Evolutionary conservation across 1,284 basidiomycete species (phyloP).

Genomic region (Mycena sp.): DNA sequence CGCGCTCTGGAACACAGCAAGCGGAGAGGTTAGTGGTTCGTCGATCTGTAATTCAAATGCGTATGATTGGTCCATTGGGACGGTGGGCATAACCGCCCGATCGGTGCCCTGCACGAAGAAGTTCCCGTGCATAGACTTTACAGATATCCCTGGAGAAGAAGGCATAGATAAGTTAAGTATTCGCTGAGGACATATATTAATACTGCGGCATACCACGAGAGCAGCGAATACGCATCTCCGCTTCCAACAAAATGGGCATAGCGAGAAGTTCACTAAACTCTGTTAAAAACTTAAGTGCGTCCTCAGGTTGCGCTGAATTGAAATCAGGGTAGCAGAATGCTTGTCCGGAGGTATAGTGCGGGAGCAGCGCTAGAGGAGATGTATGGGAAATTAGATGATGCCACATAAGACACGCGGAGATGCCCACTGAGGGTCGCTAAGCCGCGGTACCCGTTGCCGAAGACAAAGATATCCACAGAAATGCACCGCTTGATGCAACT

Average conservation of each 20-base stretch:
- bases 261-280: conserved; percentile 95
- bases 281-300: conserved; percentile 96
- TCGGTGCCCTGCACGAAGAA: conserved; percentile 99
- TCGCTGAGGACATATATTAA: neutral
- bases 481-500: conserved; percentile 97
- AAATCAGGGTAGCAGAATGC: conserved; percentile 99
- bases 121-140: conserved; percentile 85
- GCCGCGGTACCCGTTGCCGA: conserved; percentile 89
- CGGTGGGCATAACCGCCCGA: conserved; percentile 93
- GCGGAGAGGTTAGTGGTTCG: conserved; percentile 90
- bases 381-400: conserved; percentile 17
- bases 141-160: conserved; percentile 13
- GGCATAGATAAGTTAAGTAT: neutral
- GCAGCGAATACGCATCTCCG: conserved; percentile 96
- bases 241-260: conserved; percentile 95
- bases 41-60: conserved; percentile 97
- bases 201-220: conserved; percentile 62
- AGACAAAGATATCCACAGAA: conserved; percentile 99
- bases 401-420: neutral
- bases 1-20: conserved; percentile 97
- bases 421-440: conserved; percentile 86
- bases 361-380: conserved; percentile 77
- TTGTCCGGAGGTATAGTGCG: conserved; percentile 97
- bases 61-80: conserved; percentile 96
- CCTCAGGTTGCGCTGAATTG: conserved; percentile 91